Evolutionary conservation across 768 basidiomycete genomes (phyloP), one percentile per base, ranked within the genome.

Genomic region (Vishniacozyma victoriae): DNA sequence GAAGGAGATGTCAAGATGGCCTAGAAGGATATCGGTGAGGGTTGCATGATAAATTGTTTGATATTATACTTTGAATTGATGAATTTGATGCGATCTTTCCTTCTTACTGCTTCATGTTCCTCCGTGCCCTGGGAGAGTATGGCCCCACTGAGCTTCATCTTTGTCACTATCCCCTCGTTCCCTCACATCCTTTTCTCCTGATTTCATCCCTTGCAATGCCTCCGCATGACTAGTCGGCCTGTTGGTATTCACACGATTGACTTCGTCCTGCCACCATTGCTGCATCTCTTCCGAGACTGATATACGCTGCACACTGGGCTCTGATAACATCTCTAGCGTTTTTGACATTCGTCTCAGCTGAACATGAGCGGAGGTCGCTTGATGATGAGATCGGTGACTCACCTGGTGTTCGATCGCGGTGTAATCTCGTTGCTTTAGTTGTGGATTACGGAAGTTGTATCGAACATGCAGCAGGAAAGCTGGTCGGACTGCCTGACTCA

Each of bases 1-100:
- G 78, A 74, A 18, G 84, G 82, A 36, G 78, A 82, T 53, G 73
- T 78, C 13, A 76, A 77, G 50, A 79, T 78, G 78, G 54, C 58
- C 51, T 55, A 18, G 26, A 33, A 26, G 67, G n/a, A n/a, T n/a
- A 50, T 31, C n/a, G 45, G 26, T 41, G 45, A 35, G 23, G 31
- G 11, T 22, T 31, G 14, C 18, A n/a, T 2, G 16, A 35, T 16
- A 23, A 24, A 22, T 16, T 41, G 22, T 14, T 33, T n/a, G n/a
- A n/a, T n/a, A n/a, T n/a, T n/a, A n/a, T n/a, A 33, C n/a, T n/a
- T 9, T 33, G 31, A 33, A 9, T 33, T 9, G 31, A 33, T 33
- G 31, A 9, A 33, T n/a, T 33, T 9, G n/a, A 33, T 12, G 43
- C 22, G 25, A 37, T 22, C 19, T 6, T 13, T 5, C 7, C 14